Evolutionary conservation across 805 yeast genomes (phyloP), one percentile per base, ranked within the genome.

Genomic region (Starmerella stigmatis): DNA sequence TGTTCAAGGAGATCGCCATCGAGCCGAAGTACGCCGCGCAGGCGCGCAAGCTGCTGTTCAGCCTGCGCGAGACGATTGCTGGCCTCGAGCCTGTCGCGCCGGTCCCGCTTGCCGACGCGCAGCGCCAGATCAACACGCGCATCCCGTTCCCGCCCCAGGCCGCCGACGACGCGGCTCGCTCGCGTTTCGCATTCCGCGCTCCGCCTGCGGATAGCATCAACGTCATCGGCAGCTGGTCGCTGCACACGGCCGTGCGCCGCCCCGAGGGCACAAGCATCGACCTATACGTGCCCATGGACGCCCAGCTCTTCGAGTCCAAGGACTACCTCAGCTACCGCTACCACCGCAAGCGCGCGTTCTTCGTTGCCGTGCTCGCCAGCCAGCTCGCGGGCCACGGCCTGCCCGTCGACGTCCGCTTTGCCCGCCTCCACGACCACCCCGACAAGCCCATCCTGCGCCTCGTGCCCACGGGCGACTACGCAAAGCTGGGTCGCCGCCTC

Each of bases 261-360:
- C 79, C 80, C 21, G 69, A 71, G 35, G 40, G 46, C n/a, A 69
- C 76, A 60, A 67, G 84, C 5, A 74, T 89, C 19, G 98, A 92
- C 61, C 73, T 92, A 23, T 71, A 82, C 26, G 69, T 89, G 32
- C 78, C 84, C 4, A 89, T 92, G 88, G 95, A 96, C 5, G 64
- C 67, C 42, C 64, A 66, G 22, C 60, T 82, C 39, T 81, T 92
- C 59, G 86, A 81, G 57, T 78, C 80, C 42, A 92, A 92, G 65
- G 98, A 92, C 62, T 85, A 79, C 58, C 68, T 89, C 56, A 92
- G 92, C 65, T 86, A 83, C 66, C 72, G 97, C 60, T 89, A 92
- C 31, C 67, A 86, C 46, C 86, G 89, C 66, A 92, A 92, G 64
- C 74, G 95, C 54, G 78, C 96, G 8, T 89, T 84, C 54, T 92